Base-by-base conservation (phyloP, 108 stramenopile species). In the Nannochloropsis granulata region DNA sequence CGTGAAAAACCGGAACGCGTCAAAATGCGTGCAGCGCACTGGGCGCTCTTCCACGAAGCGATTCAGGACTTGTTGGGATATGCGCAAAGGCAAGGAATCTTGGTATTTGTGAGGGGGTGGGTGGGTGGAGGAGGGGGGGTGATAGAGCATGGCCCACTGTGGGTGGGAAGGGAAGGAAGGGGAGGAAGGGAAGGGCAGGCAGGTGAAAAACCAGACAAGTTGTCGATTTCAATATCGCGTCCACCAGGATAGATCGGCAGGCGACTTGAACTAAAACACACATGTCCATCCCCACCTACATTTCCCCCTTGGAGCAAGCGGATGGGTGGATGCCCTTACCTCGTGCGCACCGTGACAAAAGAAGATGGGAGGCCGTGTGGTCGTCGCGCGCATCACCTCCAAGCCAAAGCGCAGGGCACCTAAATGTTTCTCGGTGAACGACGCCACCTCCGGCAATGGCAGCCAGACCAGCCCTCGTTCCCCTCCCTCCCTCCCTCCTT, bases 291-390 rank as follows among this genome's bases (percentile, higher is more conserved):
- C 5, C 34, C 34, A 1, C 5, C 34, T 34, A 5, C 1, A 34
- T 34, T 11, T 16, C 56, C 21, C 11, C 56, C 56, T n/a, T 71
- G 21, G 56, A 16, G n/a, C 56, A 71, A 71, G 7, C 56, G 9
- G 8, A 11, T 71, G 56, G 34, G 5, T 34, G 34, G 34, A 34
- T 34, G 34, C 34, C 34, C 56, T 71, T 71, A 71, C 56, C 56
- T 97, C 97, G 89, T 97, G 97, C 34, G 95, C 87, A n/a, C 95
- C 95, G 86, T 93, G 92, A 88, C 97, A 97, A 83, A 94, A 92
- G 56, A 95, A 83, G 42, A 95, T 85, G 1, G 97, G 96, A n/a
- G 82, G 34, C 23, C 89, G 85, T 2, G 43, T 19, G 23, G 23
- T 26, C 13, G 87, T 86, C 25, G 23, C 85, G 13, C 24, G 12